phyloP scores from a whole-genome alignment of 495 filamentous ascomycete genomes.

The Apodospora peruviana region DNA sequence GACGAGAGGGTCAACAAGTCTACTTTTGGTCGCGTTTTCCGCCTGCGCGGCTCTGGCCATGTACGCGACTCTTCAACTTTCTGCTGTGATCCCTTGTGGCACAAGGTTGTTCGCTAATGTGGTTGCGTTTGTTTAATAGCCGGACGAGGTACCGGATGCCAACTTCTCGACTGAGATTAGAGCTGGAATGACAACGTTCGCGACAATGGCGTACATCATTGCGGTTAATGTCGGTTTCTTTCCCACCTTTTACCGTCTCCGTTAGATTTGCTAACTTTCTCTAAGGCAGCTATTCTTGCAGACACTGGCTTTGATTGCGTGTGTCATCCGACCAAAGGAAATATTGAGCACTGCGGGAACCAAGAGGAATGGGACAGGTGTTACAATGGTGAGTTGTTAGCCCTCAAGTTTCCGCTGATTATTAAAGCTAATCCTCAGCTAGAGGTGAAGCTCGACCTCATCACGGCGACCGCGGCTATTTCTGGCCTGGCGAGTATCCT shows the following conservation, averaged over 20 bases:
- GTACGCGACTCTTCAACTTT: slow-evolving; percentile 28
- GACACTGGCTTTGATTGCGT: slow-evolving; percentile 65
- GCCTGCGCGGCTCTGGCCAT: slow-evolving; percentile 65
- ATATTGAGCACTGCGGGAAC: slow-evolving; percentile 26
- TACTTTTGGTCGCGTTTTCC: slow-evolving; percentile 64
- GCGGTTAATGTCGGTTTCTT: slow-evolving; percentile 43
- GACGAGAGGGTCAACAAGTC: slow-evolving; percentile 29
- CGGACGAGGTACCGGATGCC: slow-evolving; percentile 51
- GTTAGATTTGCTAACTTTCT: slow-evolving; percentile 16
- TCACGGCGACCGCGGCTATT: slow-evolving; percentile 74
- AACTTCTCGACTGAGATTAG: slow-evolving; percentile 72
- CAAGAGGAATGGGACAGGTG: slow-evolving; percentile 48
- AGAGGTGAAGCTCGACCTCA: slow-evolving; percentile 67
- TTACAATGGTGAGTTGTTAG: slow-evolving; percentile 19
- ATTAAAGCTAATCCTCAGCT: neutral
- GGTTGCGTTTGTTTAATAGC: slow-evolving; percentile 30
- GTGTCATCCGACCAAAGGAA: slow-evolving; percentile 40
- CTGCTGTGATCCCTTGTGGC: neutral
- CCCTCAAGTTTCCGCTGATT: neutral
- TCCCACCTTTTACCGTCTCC: neutral
- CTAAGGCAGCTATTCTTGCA: slow-evolving; percentile 48
- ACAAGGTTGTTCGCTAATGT: neutral
- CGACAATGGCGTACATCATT: slow-evolving; percentile 80
- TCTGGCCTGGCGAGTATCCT: slow-evolving; percentile 46
- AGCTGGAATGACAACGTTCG: slow-evolving; percentile 78